Evolutionary conservation across 805 yeast genomes (phyloP).

Genomic region (Suhomyces faveliae): DNA sequence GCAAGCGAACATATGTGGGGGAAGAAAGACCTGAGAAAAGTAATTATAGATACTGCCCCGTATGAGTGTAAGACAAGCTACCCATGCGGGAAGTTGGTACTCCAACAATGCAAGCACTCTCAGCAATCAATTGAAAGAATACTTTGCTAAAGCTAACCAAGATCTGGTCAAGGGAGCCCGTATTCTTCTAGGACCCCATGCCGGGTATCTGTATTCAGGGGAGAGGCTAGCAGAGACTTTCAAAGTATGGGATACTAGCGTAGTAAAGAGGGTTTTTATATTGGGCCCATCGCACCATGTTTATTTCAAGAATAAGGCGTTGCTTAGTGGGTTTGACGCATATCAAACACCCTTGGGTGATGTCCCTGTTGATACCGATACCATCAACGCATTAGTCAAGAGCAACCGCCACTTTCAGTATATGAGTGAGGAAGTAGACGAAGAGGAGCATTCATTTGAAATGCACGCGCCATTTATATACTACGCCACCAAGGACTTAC

Average conservation of each 20-base stretch:
- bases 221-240: constrained; percentile 74
- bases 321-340: constrained; percentile 48
- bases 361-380: constrained; percentile 60
- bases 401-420: constrained; percentile 41
- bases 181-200: constrained; percentile 59
- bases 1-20: not conserved
- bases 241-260: constrained; percentile 60
- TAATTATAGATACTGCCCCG: no score
- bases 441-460: constrained; percentile 89
- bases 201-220: constrained; percentile 88
- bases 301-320: constrained; percentile 62
- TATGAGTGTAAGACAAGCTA: constrained; percentile 53
- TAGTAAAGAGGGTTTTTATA: constrained; percentile 64
- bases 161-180: constrained; percentile 40
- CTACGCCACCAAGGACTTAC: constrained; percentile 40
- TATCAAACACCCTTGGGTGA: constrained; percentile 86
- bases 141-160: constrained; percentile 46
- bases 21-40: not conserved
- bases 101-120: constrained; percentile 44
- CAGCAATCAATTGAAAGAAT: constrained; percentile 48
- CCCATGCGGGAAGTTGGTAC: constrained; percentile 95
- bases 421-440: constrained; percentile 64
- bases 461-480: constrained; percentile 85
- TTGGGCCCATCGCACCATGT: constrained; percentile 94
- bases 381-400: constrained; percentile 33